Percentiles rank a stretch among this genome's conserved stretches.
phyloP scores from a whole-genome alignment of 1,284 basidiomycete genomes.

The Cryptococcus neoformans region DNA sequence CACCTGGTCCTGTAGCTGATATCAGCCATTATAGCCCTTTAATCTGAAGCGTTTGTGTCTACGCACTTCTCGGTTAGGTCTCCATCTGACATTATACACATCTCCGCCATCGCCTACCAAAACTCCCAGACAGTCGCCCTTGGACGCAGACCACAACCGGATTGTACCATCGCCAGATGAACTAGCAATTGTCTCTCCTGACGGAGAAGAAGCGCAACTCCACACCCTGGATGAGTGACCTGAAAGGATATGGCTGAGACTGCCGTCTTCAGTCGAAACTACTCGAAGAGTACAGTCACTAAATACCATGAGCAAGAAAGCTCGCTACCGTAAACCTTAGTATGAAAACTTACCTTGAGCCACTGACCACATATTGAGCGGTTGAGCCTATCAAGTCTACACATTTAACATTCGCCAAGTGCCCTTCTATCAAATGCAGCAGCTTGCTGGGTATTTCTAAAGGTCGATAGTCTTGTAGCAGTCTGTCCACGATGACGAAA shows the following conservation, averaged over 20 bases:
- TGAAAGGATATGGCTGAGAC: conserved; percentile 23
- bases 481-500: conserved; percentile 7
- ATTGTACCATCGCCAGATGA: conserved; percentile 52
- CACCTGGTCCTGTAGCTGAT: conserved; percentile 35
- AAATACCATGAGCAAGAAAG: too few species aligned
- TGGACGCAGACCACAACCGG: conserved; percentile 48
- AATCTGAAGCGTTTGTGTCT: too few species aligned
- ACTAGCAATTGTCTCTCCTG: conserved; percentile 39
- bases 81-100: conserved; percentile 52
- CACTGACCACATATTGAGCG: conserved; percentile 47
- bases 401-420: conserved; percentile 52
- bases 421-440: conserved; percentile 38
- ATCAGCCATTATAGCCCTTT: background rate
- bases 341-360: conserved; percentile 28
- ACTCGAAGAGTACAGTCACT: conserved; percentile 47
- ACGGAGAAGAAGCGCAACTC: conserved; percentile 45
- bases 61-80: conserved; percentile 39
- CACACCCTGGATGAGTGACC: conserved; percentile 52
- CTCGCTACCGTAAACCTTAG: too few species aligned
- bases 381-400: conserved; percentile 49
- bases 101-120: conserved; percentile 48
- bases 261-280: conserved; percentile 28
- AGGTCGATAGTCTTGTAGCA: conserved; percentile 43
- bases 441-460: conserved; percentile 33
- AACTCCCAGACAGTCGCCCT: conserved; percentile 21